A percentile compares a stretch with the other conserved stretches of the same genome.
These are phyloP conservation scores for Elsinoe batatas DNA, from an alignment of 2,329 filamentous ascomycete genomes.

Conservation along the genomic window DNA sequence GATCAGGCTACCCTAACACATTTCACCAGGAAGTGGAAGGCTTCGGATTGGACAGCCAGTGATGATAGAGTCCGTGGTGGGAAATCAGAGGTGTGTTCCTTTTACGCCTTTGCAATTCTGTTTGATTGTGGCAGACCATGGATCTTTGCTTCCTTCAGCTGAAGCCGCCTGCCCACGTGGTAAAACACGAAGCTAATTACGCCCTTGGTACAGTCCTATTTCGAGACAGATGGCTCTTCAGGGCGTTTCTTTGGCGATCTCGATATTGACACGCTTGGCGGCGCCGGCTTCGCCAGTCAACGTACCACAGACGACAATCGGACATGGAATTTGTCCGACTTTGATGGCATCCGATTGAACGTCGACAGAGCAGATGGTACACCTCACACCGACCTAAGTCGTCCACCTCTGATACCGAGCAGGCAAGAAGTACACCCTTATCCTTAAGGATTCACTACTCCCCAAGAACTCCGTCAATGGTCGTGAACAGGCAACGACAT, in stretches of 20 bases:
- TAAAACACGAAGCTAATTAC: neutral
- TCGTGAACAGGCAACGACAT: conserved; percentile 60
- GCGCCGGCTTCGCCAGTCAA: conserved; percentile 75
- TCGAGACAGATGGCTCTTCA: conserved; percentile 29
- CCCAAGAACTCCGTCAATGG: conserved; percentile 49
- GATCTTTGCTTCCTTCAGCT: neutral
- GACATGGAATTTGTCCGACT: conserved; percentile 54
- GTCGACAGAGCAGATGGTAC: conserved; percentile 46
- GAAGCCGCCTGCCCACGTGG: neutral
- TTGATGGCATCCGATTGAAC: conserved; percentile 51
- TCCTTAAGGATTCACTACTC: conserved; percentile 60
- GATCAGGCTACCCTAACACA: conserved; percentile 1
- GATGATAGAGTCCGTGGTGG: conserved; percentile 74
- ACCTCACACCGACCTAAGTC: too few species aligned
- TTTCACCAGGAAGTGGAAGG: conserved; percentile 46
- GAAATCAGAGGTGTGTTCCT: conserved; percentile 43
- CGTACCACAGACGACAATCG: conserved; percentile 50
- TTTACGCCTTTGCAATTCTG: neutral
- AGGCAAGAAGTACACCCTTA: conserved; percentile 59
- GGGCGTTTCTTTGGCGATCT: conserved; percentile 57
- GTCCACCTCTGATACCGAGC: neutral
- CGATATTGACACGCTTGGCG: conserved; percentile 65
- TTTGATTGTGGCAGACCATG: neutral
- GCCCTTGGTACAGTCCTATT: conserved; percentile 34
- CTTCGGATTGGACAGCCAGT: conserved; percentile 54